phyloP scores from a whole-genome alignment of 192 early-diverging fungal genomes.

The Backusella luteola region DNA sequence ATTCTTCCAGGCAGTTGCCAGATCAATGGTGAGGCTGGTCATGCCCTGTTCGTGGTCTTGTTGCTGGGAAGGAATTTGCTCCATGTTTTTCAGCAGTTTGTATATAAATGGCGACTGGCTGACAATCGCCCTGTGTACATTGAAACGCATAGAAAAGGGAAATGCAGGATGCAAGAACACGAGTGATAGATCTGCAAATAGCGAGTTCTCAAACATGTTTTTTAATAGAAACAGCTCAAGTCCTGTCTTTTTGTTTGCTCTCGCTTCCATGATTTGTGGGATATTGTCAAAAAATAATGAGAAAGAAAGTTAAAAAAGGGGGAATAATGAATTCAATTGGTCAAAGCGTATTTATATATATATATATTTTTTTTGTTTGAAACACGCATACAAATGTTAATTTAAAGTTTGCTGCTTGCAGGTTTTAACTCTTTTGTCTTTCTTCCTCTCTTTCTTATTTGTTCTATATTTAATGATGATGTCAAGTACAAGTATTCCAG shows the following conservation, averaged over 20 bases:
- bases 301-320: not conserved
- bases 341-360: not conserved
- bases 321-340: not conserved
- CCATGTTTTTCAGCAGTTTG: slow-evolving; percentile 15
- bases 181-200: slow-evolving; percentile 31
- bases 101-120: slow-evolving; percentile 29
- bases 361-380: not conserved
- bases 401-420: not conserved
- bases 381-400: not conserved
- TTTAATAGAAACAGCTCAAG: slow-evolving; percentile 20
- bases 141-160: slow-evolving; percentile 31
- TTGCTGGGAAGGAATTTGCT: not conserved
- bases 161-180: slow-evolving; percentile 26
- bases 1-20: slow-evolving; percentile 16
- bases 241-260: not conserved
- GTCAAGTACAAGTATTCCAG: not conserved
- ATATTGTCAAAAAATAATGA: not conserved
- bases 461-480: not conserved
- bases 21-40: slow-evolving; percentile 22
- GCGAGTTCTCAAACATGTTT: slow-evolving; percentile 28
- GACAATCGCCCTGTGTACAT: slow-evolving; percentile 30
- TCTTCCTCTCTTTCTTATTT: not conserved
- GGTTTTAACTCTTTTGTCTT: too few species aligned
- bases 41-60: not conserved
- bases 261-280: not conserved